phyloP scores from a whole-genome alignment of 305 asterid species.

The Ajuga reptans region DNA sequence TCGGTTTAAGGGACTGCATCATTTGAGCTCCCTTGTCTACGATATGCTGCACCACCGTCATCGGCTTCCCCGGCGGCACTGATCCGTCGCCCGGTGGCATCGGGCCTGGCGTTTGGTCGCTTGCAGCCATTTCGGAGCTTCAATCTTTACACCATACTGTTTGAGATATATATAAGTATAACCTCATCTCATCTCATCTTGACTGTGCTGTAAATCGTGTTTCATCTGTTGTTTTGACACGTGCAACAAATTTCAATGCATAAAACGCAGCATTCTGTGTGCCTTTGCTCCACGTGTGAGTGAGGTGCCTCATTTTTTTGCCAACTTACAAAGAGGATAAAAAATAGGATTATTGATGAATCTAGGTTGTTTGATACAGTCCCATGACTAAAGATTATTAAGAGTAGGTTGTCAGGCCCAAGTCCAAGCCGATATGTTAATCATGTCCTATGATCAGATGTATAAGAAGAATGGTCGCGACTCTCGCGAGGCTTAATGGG shows the following conservation, averaged over 20 bases:
- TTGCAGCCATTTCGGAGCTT: constrained; percentile 39
- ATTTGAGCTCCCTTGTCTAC: constrained; percentile 67
- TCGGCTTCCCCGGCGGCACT: constrained; percentile 62
- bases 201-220: neutral
- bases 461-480: too few relatives aligned
- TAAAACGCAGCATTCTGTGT: neutral
- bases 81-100: constrained; percentile 60
- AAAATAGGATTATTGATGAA: too few relatives aligned
- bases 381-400: too few relatives aligned
- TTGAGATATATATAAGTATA: neutral
- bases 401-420: too few relatives aligned
- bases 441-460: too few relatives aligned
- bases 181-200: too few relatives aligned
- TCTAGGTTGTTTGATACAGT: too few relatives aligned
- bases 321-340: too few relatives aligned
- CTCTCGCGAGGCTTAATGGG: too few relatives aligned
- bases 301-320: constrained; percentile 22
- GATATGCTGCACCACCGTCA: constrained; percentile 44
- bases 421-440: too few relatives aligned
- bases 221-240: constrained; percentile 34
- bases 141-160: neutral
- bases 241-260: neutral
- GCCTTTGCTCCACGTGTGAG: neutral
- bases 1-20: constrained; percentile 58
- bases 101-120: constrained; percentile 34